A percentile compares a stretch with the other conserved stretches of the same genome.
phyloP scores from a whole-genome alignment of 148 eudicot genomes.

The Persicaria maculosa region DNA sequence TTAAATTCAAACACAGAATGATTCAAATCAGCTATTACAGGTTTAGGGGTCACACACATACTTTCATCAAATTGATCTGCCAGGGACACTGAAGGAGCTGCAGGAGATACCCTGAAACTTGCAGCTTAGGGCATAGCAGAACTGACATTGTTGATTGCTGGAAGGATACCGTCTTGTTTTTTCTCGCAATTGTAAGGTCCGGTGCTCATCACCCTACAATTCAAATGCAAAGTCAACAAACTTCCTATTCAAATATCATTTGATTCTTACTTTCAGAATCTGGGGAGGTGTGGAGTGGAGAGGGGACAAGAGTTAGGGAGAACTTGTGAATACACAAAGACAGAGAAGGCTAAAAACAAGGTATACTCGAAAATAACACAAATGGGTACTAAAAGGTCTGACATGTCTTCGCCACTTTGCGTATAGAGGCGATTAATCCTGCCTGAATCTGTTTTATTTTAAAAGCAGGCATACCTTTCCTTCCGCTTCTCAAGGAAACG shows the following conservation, averaged over 20 bases:
- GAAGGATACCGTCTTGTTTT: not conserved
- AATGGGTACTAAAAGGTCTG: too few relatives aligned
- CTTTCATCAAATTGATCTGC: not conserved
- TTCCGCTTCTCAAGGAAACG: constrained; percentile 62
- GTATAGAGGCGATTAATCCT: too few relatives aligned
- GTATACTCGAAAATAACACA: too few relatives aligned
- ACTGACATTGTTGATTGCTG: not conserved
- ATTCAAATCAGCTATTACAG: not conserved
- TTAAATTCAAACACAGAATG: not conserved
- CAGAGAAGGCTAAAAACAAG: too few relatives aligned
- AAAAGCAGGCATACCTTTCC: constrained; percentile 37
- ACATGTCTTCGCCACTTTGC: too few relatives aligned
- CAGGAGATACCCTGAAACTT: too few relatives aligned
- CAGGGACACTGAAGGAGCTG: not conserved
- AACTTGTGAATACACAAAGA: too few relatives aligned
- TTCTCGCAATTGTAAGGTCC: constrained; percentile 13
- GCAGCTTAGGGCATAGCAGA: not conserved
- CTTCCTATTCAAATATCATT: not conserved
- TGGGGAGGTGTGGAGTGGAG: not conserved
- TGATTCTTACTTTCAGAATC: not conserved
- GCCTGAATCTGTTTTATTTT: too few relatives aligned
- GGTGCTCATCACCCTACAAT: constrained; percentile 13
- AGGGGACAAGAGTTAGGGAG: too few relatives aligned
- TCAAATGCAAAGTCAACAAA: not conserved
- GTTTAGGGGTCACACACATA: not conserved